Percentiles rank a stretch among this genome's conserved stretches.
Evolutionary conservation across 768 basidiomycete genomes (phyloP).

Genomic region (Boletellus emodensis): DNA sequence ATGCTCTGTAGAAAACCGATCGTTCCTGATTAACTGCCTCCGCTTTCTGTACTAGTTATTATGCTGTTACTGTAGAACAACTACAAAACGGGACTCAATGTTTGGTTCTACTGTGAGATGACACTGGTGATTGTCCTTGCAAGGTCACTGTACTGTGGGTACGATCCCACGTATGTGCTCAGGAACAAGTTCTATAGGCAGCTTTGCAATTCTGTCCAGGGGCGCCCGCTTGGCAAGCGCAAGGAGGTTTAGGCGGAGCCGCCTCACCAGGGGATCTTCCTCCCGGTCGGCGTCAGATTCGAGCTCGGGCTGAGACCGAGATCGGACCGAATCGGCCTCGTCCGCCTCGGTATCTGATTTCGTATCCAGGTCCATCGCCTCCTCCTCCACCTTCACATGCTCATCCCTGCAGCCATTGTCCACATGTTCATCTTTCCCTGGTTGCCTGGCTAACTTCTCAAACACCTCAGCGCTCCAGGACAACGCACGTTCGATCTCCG

Average conservation of each 20-base stretch:
- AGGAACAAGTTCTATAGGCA: constrained; percentile 64
- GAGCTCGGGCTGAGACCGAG: not conserved
- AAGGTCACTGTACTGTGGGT: constrained; percentile 38
- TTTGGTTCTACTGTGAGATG: not conserved
- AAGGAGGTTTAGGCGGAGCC: constrained; percentile 68
- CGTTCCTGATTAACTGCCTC: constrained; percentile 1
- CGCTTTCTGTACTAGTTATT: constrained; percentile 15
- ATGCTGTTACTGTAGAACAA: constrained; percentile 11
- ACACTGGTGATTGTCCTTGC: not conserved
- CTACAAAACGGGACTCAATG: constrained; percentile 6
- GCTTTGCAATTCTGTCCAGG: constrained; percentile 59
- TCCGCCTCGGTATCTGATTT: not conserved
- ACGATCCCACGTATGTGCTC: constrained; percentile 61
- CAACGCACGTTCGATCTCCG: constrained; percentile 39
- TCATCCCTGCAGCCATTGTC: not conserved
- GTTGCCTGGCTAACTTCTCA: constrained; percentile 30
- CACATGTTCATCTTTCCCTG: not conserved
- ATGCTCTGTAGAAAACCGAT: not conserved
- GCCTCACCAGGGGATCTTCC: constrained; percentile 52
- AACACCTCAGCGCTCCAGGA: constrained; percentile 55
- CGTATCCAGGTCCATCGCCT: constrained; percentile 22
- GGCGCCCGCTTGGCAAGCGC: constrained; percentile 78
- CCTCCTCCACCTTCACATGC: constrained; percentile 14
- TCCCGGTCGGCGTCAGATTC: constrained; percentile 3
- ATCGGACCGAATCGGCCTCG: not conserved